Conservation (phyloP, 208 protist species). For the Lotmaria passim region DNA sequence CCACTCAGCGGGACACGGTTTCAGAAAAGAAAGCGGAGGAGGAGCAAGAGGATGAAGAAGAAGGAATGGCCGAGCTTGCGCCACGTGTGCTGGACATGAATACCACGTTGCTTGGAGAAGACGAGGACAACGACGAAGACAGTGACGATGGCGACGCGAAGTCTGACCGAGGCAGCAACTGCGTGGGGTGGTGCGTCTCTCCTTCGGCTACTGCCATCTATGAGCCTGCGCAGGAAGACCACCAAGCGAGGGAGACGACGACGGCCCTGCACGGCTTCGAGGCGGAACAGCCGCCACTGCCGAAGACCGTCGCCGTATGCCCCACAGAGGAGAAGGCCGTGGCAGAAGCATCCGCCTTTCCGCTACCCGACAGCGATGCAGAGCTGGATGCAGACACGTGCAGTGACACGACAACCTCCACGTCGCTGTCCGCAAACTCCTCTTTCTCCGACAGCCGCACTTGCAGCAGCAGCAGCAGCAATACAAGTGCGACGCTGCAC, state of each 20-base stretch:
- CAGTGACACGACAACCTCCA: background rate
- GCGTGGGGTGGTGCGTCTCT: background rate
- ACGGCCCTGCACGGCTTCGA: too few species aligned
- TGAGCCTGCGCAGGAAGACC: too few species aligned
- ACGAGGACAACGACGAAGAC: background rate
- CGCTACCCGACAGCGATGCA: too few species aligned
- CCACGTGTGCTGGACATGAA: constrained; percentile 2
- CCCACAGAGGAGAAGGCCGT: too few species aligned
- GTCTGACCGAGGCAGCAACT: background rate
- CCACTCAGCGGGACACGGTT: too few species aligned
- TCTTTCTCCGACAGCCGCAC: constrained; percentile 10
- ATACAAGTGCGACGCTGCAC: background rate
- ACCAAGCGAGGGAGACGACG: too few species aligned
- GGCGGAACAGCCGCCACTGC: too few species aligned
- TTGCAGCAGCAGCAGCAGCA: background rate
- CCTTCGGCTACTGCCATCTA: background rate
- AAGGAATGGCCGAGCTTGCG: background rate
- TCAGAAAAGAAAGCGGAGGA: background rate
- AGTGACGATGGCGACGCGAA: background rate
- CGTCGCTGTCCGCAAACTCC: background rate
- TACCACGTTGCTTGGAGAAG: background rate
- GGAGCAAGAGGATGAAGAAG: background rate
- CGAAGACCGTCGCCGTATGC: too few species aligned
- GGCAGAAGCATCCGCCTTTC: too few species aligned
- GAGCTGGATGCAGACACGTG: background rate